Evolutionary conservation across 805 yeast species (phyloP), one percentile per base, ranked within the genome.

Genomic region (Candida ponderosae): DNA sequence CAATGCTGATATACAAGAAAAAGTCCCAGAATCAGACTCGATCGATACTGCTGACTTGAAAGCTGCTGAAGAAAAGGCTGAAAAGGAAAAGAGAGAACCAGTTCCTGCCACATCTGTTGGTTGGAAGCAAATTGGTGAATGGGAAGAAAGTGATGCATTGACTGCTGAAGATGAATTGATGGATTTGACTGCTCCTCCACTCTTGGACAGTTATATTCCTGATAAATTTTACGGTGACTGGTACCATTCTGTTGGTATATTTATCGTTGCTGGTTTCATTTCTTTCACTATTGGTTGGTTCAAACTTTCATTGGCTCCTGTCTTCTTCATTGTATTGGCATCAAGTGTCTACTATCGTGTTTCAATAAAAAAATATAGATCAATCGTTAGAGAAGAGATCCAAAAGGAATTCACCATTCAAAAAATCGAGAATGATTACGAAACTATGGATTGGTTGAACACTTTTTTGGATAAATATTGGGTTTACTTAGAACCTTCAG

Each of bases 361-460:
- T 1, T 81, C 94, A 5, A 72, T 88, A 34, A 78, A 90, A 52
- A 80, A 81, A 50, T 81, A 89, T 62, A 76, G 97, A 53, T 70
- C 79, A 8, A 54, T 63, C 4, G 69, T 87, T 44, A 74, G 96
- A 52, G 88, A 87, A 44, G 79, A 75, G 40, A 82, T 93, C 21
- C 89, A 87, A 53, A 77, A 95, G 48, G 96, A 90, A 54, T 77
- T 83, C 53, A 80, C 93, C 15, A 76, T 87, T 33, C 77, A 76
- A 53, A 74, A 74, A 33, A 80, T 89, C 45, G 97, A 93, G 60
- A 74, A 79, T 52, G 97, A 90, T 56, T 81, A 80, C 47, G 98
- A 93, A 63, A 72, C 95, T 6, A 76, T 93, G 83, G 97, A 93
- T 54, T 93, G 99, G 99, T 66, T 86, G 46, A 93, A 93, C 59